These are phyloP conservation scores for Aureobasidium uvarum DNA, from an alignment of 2,329 filamentous ascomycete species.

Conservation along the genomic window DNA sequence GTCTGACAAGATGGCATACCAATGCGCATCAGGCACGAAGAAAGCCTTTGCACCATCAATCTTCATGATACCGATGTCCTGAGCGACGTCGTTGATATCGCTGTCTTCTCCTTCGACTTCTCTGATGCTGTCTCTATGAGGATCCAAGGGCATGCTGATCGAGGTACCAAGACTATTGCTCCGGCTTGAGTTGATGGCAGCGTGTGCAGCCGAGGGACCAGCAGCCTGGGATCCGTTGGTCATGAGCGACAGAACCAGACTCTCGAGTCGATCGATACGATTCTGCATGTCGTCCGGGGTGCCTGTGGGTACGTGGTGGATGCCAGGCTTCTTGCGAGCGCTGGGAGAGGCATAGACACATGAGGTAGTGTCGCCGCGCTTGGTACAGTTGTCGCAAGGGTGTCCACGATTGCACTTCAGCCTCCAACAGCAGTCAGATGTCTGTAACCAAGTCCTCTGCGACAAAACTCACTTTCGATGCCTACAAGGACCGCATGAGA, in stretches of 20 bases:
- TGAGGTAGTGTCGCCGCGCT: constrained; percentile 74
- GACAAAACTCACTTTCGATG: constrained; percentile 71
- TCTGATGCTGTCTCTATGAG: constrained; percentile 54
- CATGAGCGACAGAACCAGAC: constrained; percentile 89
- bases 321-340: constrained; percentile 67
- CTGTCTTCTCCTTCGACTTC: constrained; percentile 56
- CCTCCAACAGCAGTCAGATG: constrained; percentile 48
- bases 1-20: constrained; percentile 53
- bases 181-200: constrained; percentile 50
- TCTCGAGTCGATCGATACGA: constrained; percentile 91
- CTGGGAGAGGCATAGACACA: constrained; percentile 75
- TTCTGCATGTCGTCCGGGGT: constrained; percentile 97
- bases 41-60: constrained; percentile 50
- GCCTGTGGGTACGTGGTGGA: constrained; percentile 41
- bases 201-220: constrained; percentile 56
- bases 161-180: constrained; percentile 42
- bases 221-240: constrained; percentile 71
- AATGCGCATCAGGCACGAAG: constrained; percentile 53
- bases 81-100: constrained; percentile 57
- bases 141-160: constrained; percentile 34
- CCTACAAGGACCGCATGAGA: constrained; percentile 88
- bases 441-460: not conserved
- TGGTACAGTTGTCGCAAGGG: constrained; percentile 92
- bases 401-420: constrained; percentile 91
- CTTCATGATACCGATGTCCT: constrained; percentile 55